phyloP scores from a whole-genome alignment of 441 rosid genomes.

The Gossypium laxum region DNA sequence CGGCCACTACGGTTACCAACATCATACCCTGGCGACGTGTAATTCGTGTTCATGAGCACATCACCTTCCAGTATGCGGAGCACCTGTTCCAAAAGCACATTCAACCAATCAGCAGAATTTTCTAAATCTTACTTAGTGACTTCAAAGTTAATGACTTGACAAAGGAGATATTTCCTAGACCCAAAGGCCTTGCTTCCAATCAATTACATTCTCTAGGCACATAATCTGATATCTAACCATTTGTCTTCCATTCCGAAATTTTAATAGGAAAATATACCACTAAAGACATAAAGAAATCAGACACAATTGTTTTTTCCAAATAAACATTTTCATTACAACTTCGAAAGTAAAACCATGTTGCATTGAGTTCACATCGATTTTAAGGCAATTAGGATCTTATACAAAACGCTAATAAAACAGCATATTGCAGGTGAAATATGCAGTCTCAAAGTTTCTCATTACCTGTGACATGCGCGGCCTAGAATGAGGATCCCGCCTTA shows the following conservation, averaged over 20 bases:
- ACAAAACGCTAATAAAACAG: background rate
- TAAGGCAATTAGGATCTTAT: background rate
- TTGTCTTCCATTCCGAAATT: background rate
- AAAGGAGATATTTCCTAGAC: background rate
- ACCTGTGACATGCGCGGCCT: slow-evolving; percentile 99
- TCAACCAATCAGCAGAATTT: background rate
- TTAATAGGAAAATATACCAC: background rate
- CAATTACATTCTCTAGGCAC: background rate
- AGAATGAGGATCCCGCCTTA: slow-evolving; percentile 69
- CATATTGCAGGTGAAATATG: background rate
- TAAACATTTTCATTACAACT: background rate
- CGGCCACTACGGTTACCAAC: slow-evolving; percentile 73
- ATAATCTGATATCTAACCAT: background rate
- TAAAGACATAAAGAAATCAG: background rate
- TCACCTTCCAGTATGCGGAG: slow-evolving; percentile 91
- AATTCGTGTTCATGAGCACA: slow-evolving; percentile 56
- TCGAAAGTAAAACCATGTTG: background rate
- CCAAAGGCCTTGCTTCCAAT: background rate
- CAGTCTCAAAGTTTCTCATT: slow-evolving; percentile 1
- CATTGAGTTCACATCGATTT: background rate
- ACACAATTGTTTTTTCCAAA: background rate
- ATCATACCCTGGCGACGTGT: slow-evolving; percentile 55
- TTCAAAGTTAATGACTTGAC: background rate
- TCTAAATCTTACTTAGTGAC: background rate
- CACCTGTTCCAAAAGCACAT: slow-evolving; percentile 37